Evolutionary conservation across 192 early-diverging fungal genomes (phyloP).

Genomic region (Rhizophagus prolifer): DNA sequence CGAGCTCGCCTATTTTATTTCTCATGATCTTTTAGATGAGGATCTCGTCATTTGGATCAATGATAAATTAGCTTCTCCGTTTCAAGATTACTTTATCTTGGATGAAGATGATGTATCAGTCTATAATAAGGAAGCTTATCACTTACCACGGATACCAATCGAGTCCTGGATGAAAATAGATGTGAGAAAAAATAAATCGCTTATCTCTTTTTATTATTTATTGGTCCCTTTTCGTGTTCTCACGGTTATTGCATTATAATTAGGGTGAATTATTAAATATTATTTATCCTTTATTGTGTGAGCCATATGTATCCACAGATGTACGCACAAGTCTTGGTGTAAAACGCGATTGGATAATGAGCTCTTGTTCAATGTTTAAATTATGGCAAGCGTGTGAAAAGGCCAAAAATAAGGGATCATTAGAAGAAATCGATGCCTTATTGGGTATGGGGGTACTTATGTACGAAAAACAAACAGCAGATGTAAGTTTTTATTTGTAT

Average conservation of each 20-base stretch:
- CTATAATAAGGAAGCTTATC: conserved; percentile 23
- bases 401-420: conserved; percentile 45
- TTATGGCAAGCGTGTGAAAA: conserved; percentile 74
- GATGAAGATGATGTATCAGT: conserved; percentile 39
- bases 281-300: conserved; percentile 42
- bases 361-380: conserved; percentile 67
- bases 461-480: conserved; percentile 40
- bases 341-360: conserved; percentile 42
- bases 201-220: background rate
- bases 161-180: conserved; percentile 51
- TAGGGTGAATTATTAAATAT: conserved; percentile 32
- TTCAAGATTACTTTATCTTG: conserved; percentile 59
- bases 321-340: conserved; percentile 25
- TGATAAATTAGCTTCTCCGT: conserved; percentile 59
- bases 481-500: background rate
- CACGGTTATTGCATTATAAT: background rate
- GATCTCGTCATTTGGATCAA: conserved; percentile 67
- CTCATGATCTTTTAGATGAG: conserved; percentile 47
- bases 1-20: conserved; percentile 68
- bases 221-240: background rate
- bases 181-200: conserved; percentile 27
- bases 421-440: conserved; percentile 67
- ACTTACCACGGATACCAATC: conserved; percentile 29
- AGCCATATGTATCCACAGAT: conserved; percentile 26
- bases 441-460: conserved; percentile 65